Conservation (phyloP, 371 early-diverging fungal species). For the Mucor lusitanicus region DNA sequence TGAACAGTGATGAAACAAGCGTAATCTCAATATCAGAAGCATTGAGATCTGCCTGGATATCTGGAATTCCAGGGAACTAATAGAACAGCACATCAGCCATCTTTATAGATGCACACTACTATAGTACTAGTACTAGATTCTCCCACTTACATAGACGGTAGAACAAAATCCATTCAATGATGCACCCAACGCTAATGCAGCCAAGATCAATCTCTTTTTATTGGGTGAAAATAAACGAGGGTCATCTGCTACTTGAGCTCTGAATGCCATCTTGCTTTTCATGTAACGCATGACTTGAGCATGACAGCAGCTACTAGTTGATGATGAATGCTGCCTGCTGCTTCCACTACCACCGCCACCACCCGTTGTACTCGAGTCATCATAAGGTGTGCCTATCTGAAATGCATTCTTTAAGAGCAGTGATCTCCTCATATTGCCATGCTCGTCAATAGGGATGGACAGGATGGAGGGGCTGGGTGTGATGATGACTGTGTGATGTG, state of each 20-base stretch:
- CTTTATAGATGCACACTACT: background rate
- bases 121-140: too few relatives aligned
- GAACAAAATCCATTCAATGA: slow-evolving; percentile 43
- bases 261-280: slow-evolving; percentile 27
- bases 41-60: slow-evolving; percentile 46
- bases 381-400: background rate
- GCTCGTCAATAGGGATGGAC: background rate
- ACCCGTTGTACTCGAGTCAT: background rate
- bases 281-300: background rate
- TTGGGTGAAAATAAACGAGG: slow-evolving; percentile 23
- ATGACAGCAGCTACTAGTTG: background rate
- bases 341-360: background rate
- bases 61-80: slow-evolving; percentile 44
- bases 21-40: slow-evolving; percentile 49
- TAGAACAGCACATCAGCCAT: background rate
- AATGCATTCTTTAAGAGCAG: background rate
- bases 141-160: slow-evolving; percentile 33
- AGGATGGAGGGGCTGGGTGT: background rate
- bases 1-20: slow-evolving; percentile 55
- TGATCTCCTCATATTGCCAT: background rate
- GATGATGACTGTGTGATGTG: background rate
- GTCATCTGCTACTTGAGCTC: slow-evolving; percentile 25
- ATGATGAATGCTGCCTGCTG: background rate
- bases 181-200: slow-evolving; percentile 34
- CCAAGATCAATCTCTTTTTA: slow-evolving; percentile 33